Base-by-base conservation (phyloP, 805 yeast species). In the Cephaloascus fragrans region DNA sequence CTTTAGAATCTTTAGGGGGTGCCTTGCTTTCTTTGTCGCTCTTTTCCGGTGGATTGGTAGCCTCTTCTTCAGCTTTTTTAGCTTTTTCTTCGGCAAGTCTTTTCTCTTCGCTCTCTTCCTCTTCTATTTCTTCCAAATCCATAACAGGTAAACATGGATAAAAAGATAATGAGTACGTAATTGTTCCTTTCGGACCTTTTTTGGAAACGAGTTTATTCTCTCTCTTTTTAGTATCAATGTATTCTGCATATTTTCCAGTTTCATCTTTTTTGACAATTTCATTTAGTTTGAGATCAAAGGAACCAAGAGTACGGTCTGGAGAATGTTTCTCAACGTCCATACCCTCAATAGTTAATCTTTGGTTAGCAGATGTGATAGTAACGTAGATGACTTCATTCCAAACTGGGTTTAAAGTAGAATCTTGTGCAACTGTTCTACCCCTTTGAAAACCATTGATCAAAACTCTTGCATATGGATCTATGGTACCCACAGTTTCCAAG, bases 401-500 rank as follows among this genome's bases (percentile, higher is more conserved):
- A 4, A 75, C 77, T 4, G 99, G 98, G 45, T 83, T 68, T 49
- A 80, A 66, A 1, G 85, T 78, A 18, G 80, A 74, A 18, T 75
- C 79, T 40, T 67, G 57, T 10, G 85, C 74, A 40, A 74, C 70
- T 2, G 97, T 93, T 61, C 97, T 76, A 17, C 80, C 84, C 55
- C 76, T 77, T 47, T 77, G 77, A 47, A 77, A 68, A 43, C 88
- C 88, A 54, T 88, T 89, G 36, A 87, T 72, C 52, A 86, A 61
- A 14, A 90, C 66, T 51, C 95, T 77, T 5, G 79, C 77, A 54
- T 90, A 93, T 34, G 99, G 98, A 60, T 93, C 97, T 54, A 88
- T 77, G 50, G 79, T 85, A 43, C 97, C 97, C 43, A 93, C 70
- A 40, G 76, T 82, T 58, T 90, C 97, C 60, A 89, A 70, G 59